A percentile compares a stretch with the other conserved stretches of the same genome.
Evolutionary conservation across 1,284 basidiomycete species (phyloP).

Genomic region (Austropuccinia psidii): DNA sequence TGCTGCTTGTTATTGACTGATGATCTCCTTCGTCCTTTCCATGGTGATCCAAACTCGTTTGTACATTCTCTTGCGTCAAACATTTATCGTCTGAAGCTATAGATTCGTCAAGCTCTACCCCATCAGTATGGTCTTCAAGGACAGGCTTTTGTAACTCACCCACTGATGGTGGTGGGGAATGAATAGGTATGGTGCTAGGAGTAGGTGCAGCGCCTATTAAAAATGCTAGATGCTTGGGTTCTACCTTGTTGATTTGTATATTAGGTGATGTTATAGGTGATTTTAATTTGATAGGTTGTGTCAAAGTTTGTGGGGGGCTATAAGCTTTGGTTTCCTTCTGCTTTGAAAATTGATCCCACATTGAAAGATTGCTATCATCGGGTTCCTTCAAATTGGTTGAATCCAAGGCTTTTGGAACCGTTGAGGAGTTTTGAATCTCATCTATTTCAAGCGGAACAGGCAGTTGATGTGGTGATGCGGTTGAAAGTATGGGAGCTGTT

Average conservation of each 20-base stretch:
- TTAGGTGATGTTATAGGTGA: background rate
- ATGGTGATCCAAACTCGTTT: too few species aligned
- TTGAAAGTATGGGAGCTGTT: constrained; percentile 11
- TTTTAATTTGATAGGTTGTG: background rate
- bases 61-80: background rate
- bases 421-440: too few species aligned
- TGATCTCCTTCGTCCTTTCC: background rate
- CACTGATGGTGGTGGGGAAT: background rate
- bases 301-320: too few species aligned
- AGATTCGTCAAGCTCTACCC: background rate
- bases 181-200: too few species aligned
- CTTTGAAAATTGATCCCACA: too few species aligned
- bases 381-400: too few species aligned
- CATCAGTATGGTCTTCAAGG: background rate
- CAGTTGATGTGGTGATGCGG: background rate
- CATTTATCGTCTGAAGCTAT: background rate
- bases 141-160: background rate
- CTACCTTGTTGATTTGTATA: background rate
- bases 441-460: background rate
- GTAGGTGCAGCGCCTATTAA: background rate
- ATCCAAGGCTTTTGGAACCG: too few species aligned
- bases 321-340: too few species aligned
- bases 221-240: constrained; percentile 13
- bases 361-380: too few species aligned
- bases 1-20: constrained; percentile 2